Conservation (phyloP, 345 rosid genomes). For the Populus davidiana region DNA sequence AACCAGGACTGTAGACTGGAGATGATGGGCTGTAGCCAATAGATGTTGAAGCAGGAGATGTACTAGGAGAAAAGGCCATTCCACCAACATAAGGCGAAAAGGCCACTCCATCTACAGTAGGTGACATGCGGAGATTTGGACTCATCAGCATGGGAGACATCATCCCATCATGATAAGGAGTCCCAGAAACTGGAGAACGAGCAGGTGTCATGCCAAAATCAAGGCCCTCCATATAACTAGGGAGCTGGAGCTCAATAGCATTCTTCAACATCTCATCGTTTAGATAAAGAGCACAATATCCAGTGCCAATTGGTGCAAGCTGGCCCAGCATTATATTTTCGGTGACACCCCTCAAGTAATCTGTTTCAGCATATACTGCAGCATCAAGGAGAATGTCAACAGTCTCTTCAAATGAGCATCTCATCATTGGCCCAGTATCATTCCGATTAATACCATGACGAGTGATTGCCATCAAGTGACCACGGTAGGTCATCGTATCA, state of each 20-base stretch:
- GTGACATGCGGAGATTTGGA: slow-evolving; percentile 78
- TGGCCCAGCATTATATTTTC: slow-evolving; percentile 98
- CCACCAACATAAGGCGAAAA: slow-evolving; percentile 96
- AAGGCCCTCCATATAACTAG: slow-evolving; percentile 89
- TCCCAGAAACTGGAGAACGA: slow-evolving; percentile 78
- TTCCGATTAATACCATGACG: slow-evolving; percentile 96
- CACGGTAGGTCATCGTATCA: slow-evolving; percentile 98
- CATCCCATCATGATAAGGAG: slow-evolving; percentile 96
- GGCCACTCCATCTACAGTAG: slow-evolving; percentile 64
- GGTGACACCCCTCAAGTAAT: slow-evolving; percentile 80
- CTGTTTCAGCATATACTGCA: slow-evolving; percentile 90
- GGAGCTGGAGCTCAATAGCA: slow-evolving; percentile 95
- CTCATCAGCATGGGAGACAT: slow-evolving; percentile 91
- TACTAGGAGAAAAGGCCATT: slow-evolving; percentile 81
- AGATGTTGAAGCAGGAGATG: slow-evolving; percentile 69
- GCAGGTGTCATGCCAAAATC: slow-evolving; percentile 93
- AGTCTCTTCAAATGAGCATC: slow-evolving; percentile 98
- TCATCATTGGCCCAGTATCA: slow-evolving; percentile 97
- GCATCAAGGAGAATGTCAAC: slow-evolving; percentile 98
- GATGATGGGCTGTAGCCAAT: slow-evolving; percentile 83
- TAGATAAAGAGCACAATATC: slow-evolving; percentile 80
- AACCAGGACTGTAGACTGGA: slow-evolving; percentile 70
- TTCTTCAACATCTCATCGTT: slow-evolving; percentile 97
- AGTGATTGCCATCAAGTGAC: slow-evolving; percentile 97
- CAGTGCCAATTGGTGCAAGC: slow-evolving; percentile 96